Evolutionary conservation across 164 flowering plant genomes (phyloP).

Genomic region (Aristolochia californica): DNA sequence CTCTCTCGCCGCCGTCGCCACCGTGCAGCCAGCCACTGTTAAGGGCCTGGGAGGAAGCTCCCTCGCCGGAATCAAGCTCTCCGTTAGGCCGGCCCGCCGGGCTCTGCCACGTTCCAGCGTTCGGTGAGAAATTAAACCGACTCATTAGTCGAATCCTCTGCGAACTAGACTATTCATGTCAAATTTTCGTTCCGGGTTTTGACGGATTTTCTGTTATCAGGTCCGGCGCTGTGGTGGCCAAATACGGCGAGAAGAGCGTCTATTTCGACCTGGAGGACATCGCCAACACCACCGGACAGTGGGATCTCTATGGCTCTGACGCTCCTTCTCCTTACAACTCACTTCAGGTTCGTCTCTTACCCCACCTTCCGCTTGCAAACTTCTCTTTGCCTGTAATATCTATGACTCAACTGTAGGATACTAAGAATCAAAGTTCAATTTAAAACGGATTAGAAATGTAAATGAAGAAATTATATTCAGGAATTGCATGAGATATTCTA

Average conservation of each 20-base stretch:
- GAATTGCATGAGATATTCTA: no score
- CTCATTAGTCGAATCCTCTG: no score
- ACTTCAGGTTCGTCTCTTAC: constrained; percentile 48
- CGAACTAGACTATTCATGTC: no score
- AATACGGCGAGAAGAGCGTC: constrained; percentile 90
- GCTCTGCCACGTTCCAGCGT: constrained; percentile 23
- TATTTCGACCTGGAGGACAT: constrained; percentile 92
- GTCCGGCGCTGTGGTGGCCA: constrained; percentile 64
- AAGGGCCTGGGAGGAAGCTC: constrained; percentile 72
- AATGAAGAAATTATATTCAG: background rate
- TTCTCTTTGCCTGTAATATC: no score
- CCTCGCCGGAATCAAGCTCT: constrained; percentile 49
- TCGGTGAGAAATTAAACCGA: constrained; percentile 33
- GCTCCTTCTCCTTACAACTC: constrained; percentile 95
- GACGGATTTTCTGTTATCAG: constrained; percentile 23
- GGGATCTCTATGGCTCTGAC: constrained; percentile 91
- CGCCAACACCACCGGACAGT: constrained; percentile 94
- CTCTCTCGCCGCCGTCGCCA: constrained; percentile 1
- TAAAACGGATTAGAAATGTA: background rate
- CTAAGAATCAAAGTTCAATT: background rate
- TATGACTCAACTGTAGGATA: background rate
- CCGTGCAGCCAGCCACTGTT: constrained; percentile 18
- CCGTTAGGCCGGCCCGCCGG: constrained; percentile 43
- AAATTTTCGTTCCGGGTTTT: background rate
- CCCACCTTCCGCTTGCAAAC: no score